Conservation (phyloP, 1,284 basidiomycete genomes). For the Ceratobasidium sp. region DNA sequence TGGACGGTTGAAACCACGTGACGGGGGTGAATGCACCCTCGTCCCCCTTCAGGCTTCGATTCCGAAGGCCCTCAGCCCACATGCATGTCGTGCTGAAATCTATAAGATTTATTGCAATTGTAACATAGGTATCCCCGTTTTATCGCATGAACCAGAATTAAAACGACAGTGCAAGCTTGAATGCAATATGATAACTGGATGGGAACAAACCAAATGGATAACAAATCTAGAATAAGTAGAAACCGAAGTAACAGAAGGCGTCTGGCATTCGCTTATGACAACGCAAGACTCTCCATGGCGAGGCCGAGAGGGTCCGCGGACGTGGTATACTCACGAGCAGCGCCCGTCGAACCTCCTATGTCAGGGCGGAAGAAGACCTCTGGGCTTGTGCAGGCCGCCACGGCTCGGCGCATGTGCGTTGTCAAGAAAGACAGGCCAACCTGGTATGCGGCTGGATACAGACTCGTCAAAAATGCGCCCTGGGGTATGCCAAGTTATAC, state of each 20-base stretch:
- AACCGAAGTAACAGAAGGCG: neutral
- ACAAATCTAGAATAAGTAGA: conserved; percentile 41
- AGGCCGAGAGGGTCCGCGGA: conserved; percentile 73
- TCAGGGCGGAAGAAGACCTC: conserved; percentile 80
- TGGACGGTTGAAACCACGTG: neutral
- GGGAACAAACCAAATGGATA: neutral
- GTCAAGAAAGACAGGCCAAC: conserved; percentile 96
- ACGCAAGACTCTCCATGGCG: conserved; percentile 68
- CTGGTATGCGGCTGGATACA: conserved; percentile 84
- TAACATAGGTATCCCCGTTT: conserved; percentile 19
- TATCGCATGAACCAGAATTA: conserved; percentile 9
- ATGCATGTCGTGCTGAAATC: too few species aligned
- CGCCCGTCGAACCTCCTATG: conserved; percentile 29
- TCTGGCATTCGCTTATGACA: neutral
- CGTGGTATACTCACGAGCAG: conserved; percentile 54
- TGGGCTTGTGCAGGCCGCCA: conserved; percentile 91
- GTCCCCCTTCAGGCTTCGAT: neutral
- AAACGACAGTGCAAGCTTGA: conserved; percentile 1
- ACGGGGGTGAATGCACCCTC: neutral
- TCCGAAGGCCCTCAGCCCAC: neutral
- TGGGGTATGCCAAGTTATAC: conserved; percentile 51
- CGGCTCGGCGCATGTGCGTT: conserved; percentile 92
- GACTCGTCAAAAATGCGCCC: neutral
- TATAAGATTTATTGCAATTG: neutral
- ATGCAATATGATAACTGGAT: conserved; percentile 22